Evolutionary conservation across 2,329 filamentous ascomycete genomes (phyloP).

Genomic region (Rhinocladiella mackenziei): DNA sequence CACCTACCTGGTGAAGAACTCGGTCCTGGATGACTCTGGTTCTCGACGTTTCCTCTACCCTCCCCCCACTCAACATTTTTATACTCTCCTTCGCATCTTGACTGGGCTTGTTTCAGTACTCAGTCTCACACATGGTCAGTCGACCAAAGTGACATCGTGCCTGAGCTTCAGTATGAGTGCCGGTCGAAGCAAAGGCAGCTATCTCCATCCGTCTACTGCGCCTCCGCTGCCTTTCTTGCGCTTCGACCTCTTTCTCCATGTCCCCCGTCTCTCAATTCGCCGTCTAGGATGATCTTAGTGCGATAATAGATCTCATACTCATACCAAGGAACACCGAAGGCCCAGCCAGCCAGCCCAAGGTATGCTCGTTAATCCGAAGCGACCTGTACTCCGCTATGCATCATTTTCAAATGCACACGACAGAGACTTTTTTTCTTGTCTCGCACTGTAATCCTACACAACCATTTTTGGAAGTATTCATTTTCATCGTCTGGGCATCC

Average conservation of each 20-base stretch:
- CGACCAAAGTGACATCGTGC: too few species aligned
- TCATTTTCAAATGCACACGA: neutral
- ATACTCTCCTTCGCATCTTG: too few species aligned
- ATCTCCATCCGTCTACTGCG: too few species aligned
- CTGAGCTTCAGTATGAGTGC: too few species aligned
- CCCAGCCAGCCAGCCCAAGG: neutral
- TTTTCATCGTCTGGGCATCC: conserved; percentile 76
- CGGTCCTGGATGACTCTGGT: too few species aligned
- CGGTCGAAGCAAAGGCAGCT: too few species aligned
- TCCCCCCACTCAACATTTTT: too few species aligned
- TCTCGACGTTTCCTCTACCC: too few species aligned
- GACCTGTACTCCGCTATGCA: neutral
- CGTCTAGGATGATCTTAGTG: neutral
- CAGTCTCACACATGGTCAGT: too few species aligned
- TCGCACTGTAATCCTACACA: neutral
- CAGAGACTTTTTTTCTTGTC: neutral
- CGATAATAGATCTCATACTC: neutral
- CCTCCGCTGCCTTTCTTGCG: too few species aligned
- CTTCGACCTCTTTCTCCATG: neutral
- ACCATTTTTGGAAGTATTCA: neutral
- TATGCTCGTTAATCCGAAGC: conserved; percentile 3
- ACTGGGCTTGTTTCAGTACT: too few species aligned
- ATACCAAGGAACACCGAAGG: neutral
- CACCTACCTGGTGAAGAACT: too few species aligned
- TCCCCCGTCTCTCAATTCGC: neutral